These are phyloP conservation scores for Penicillium ochrochloron DNA, from an alignment of 495 filamentous ascomycete species.

Conservation along the genomic window DNA sequence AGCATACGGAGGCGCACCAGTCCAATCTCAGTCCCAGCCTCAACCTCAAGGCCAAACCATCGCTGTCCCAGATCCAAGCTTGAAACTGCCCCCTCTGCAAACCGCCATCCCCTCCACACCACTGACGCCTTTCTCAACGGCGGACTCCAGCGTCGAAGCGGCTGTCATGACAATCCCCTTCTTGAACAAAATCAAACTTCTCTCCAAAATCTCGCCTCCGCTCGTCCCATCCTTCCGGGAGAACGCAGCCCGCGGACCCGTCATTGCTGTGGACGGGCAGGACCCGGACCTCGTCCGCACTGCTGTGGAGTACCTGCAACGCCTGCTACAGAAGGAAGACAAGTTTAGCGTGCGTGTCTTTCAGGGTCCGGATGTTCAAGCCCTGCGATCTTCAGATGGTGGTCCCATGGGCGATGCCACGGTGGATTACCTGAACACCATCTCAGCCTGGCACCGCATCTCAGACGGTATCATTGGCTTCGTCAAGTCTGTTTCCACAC, in stretches of 20 bases:
- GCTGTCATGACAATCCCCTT: conserved; percentile 76
- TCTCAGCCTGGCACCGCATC: conserved; percentile 71
- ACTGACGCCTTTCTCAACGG: conserved; percentile 36
- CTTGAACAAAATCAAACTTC: conserved; percentile 69
- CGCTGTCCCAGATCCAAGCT: conserved; percentile 49
- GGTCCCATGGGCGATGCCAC: conserved; percentile 52
- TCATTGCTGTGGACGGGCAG: conserved; percentile 83
- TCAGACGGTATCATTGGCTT: conserved; percentile 68
- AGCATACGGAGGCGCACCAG: conserved; percentile 30
- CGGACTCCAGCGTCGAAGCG: conserved; percentile 59
- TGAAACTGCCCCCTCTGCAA: conserved; percentile 60
- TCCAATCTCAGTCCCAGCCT: background rate
- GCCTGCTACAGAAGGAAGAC: conserved; percentile 57
- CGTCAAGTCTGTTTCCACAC: conserved; percentile 49
- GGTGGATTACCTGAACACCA: conserved; percentile 69
- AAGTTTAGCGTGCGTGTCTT: conserved; percentile 61
- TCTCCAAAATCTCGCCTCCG: conserved; percentile 70
- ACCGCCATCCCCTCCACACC: conserved; percentile 35
- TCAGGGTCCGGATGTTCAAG: conserved; percentile 53
- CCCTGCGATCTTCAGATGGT: conserved; percentile 36
- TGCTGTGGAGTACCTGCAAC: conserved; percentile 65
- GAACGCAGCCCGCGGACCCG: conserved; percentile 64
- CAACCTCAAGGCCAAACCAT: conserved; percentile 21
- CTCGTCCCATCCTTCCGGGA: conserved; percentile 50
- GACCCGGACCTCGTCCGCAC: conserved; percentile 56